phyloP scores from a whole-genome alignment of 2,329 filamentous ascomycete species.

The Arthrinium phaeospermum region DNA sequence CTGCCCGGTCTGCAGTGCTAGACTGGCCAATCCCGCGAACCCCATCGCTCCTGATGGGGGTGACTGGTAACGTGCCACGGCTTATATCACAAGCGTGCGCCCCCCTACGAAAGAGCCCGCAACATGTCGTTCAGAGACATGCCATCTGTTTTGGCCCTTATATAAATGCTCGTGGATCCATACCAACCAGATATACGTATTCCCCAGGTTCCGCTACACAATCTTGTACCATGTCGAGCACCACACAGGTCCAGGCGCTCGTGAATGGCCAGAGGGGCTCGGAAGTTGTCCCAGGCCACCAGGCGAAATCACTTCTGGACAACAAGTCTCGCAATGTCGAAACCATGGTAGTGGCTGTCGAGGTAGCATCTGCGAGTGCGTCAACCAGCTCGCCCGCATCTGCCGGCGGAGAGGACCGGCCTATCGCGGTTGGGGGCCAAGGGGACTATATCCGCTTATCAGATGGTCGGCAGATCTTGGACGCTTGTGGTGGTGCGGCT shows the following conservation, averaged over 20 bases:
- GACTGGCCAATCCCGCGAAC: not conserved
- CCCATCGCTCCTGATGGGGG: conserved; percentile 1
- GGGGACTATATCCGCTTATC: conserved; percentile 14
- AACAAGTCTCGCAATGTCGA: not conserved
- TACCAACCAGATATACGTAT: not conserved
- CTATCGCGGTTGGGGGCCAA: conserved; percentile 10
- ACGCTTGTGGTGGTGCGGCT: conserved; percentile 52
- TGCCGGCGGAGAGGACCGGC: not conserved
- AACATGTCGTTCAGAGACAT: not conserved
- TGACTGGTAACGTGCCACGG: conserved; percentile 4
- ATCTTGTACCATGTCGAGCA: conserved; percentile 2
- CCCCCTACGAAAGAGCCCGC: not conserved
- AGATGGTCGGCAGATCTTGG: conserved; percentile 48
- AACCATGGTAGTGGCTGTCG: not conserved
- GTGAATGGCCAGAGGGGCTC: not conserved
- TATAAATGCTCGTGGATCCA: not conserved
- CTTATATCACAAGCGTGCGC: not conserved
- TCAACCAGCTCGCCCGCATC: not conserved
- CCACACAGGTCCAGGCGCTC: not conserved
- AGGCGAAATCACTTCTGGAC: not conserved
- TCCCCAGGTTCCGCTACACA: not conserved
- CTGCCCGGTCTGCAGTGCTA: not conserved
- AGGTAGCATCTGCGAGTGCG: not conserved
- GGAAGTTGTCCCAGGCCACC: not conserved
- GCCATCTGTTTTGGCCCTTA: not conserved